Evolutionary conservation across 2,329 filamentous ascomycete genomes (phyloP), one percentile per base, ranked within the genome.

Genomic region (Pseudopyricularia javanii): DNA sequence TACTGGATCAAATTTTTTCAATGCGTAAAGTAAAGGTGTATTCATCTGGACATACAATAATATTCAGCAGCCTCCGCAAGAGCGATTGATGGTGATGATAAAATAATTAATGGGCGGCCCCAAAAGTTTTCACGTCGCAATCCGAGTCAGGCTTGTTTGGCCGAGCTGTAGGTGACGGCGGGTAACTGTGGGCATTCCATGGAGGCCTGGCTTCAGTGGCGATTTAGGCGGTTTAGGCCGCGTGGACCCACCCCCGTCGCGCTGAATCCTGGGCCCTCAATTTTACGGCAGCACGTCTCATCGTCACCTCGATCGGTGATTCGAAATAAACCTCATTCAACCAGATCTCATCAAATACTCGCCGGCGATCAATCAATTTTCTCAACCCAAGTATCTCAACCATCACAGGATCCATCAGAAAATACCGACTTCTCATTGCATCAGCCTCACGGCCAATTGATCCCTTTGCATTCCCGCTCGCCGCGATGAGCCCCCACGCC

Each of bases 401-500:
- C 22, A 45, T 45, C 40, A 26, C 40, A n/a, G 3, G 3, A 12
- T 47, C 12, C 17, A 47, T 45, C 40, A 11, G 15, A 37, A 24
- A 6, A 20, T 7, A 17, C 22, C 48, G 32, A 28, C 14, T 37
- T 50, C 20, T 17, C 33, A 48, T 50, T 51, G 52, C 28, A 45
- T n/a, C 8, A 20, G 11, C 14, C 1, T 14, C 40, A 14, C 1
- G 7, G 15, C 7, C 12, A 45, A 30, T 22, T 49, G n/a, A 26
- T 35, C 34, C 3, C 3, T 14, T 4, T 20, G 7, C 11, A 34
- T 50, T 40, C 17, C 15, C 9, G n/a, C 20, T 58, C 59, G 67
- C 54, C 67, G 76, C 74, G 71, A 83, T 83, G 79, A 74, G 70
- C 55, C 73, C 70, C 15, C 70, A 72, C 53, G 70, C 69, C 40